Evolutionary conservation across 2,329 filamentous ascomycete species (phyloP).

Genomic region (Clonostachys rhizophaga): DNA sequence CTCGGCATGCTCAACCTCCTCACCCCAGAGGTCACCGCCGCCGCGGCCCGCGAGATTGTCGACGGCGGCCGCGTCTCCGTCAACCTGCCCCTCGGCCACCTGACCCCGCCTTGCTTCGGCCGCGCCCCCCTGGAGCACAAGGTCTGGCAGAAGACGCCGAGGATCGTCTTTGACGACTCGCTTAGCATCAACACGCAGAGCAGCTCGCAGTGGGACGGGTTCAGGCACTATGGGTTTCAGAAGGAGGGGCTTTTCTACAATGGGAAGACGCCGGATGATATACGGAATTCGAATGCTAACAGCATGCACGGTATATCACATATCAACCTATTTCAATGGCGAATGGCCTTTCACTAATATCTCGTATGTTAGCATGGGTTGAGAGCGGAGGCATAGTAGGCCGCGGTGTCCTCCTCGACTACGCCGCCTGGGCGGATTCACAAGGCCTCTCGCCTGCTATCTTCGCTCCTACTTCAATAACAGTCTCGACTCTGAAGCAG

Average conservation of each 20-base stretch:
- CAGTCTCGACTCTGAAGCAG: slow-evolving; percentile 31
- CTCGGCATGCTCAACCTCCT: slow-evolving; percentile 51
- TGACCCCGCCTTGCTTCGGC: slow-evolving; percentile 24
- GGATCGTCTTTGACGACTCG: slow-evolving; percentile 22
- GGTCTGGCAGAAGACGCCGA: slow-evolving; percentile 16
- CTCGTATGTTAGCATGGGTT: slow-evolving; percentile 10
- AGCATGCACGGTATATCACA: slow-evolving; percentile 18
- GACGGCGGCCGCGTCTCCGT: slow-evolving; percentile 22
- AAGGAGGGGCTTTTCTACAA: slow-evolving; percentile 25
- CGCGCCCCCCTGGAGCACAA: slow-evolving; percentile 19
- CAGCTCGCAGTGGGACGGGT: slow-evolving; percentile 32
- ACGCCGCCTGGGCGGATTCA: slow-evolving; percentile 34
- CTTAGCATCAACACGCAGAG: slow-evolving; percentile 28
- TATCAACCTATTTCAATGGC: neutral
- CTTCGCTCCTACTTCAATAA: slow-evolving; percentile 35
- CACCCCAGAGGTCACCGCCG: slow-evolving; percentile 23
- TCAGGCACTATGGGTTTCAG: slow-evolving; percentile 30
- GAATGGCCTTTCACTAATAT: neutral
- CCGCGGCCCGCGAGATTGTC: slow-evolving; percentile 18
- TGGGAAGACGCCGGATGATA: slow-evolving; percentile 32
- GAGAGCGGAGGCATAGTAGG: slow-evolving; percentile 40
- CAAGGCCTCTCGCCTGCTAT: slow-evolving; percentile 26
- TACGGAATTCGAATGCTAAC: slow-evolving; percentile 22
- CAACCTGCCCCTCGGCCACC: slow-evolving; percentile 24
- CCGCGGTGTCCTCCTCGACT: slow-evolving; percentile 48